Conservation (phyloP, 345 rosid species). For the Aquilaria malaccensis region DNA sequence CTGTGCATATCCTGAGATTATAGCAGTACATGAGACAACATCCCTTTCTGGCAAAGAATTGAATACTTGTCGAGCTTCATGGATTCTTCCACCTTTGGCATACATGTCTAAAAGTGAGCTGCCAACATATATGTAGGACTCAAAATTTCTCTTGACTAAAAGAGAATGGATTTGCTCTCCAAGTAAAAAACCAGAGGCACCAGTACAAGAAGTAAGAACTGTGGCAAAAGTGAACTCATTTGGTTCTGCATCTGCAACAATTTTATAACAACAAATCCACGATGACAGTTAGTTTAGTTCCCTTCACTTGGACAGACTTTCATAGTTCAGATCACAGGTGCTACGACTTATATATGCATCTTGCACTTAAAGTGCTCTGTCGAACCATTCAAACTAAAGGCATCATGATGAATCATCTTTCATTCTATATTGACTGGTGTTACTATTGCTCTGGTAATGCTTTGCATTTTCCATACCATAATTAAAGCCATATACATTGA, state of each 20-base stretch:
- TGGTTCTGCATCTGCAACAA: constrained; percentile 53
- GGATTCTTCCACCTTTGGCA: constrained; percentile 74
- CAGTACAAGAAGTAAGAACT: constrained; percentile 59
- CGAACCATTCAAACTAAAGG: background rate
- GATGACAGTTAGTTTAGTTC: background rate
- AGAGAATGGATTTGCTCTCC: constrained; percentile 82
- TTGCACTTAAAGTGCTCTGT: background rate
- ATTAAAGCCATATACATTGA: no score
- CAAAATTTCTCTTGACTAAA: constrained; percentile 43
- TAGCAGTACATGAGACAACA: constrained; percentile 91
- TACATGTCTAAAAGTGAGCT: constrained; percentile 98
- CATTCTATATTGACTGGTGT: no score
- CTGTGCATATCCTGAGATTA: constrained; percentile 90
- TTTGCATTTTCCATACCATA: no score
- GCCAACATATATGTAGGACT: constrained; percentile 67
- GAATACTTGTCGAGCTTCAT: constrained; percentile 70
- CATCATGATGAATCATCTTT: no score
- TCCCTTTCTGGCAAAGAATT: constrained; percentile 76
- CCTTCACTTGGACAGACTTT: background rate
- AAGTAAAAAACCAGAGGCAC: constrained; percentile 37
- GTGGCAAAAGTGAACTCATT: constrained; percentile 77
- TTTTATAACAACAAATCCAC: constrained; percentile 5
- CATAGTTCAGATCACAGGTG: background rate
- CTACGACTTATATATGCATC: background rate
- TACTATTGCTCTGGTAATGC: no score